Conservation (phyloP, 306 rosid genomes). For the Inga oerstediana region DNA sequence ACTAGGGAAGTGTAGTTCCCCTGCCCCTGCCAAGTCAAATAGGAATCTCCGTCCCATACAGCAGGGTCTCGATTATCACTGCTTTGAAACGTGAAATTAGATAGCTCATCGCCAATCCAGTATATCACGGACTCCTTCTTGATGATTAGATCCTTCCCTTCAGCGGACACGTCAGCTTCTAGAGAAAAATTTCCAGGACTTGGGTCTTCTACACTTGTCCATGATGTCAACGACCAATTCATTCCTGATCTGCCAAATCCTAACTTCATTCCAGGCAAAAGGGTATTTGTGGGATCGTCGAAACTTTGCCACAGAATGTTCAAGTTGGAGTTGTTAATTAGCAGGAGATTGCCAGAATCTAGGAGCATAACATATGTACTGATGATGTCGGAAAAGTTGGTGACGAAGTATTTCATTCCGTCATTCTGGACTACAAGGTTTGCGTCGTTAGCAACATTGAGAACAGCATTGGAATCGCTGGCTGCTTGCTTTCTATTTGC, state of each 20-base stretch:
- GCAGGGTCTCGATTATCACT: not conserved
- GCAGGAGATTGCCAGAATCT: conserved; percentile 36
- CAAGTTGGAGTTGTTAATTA: not conserved
- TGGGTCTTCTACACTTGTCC: conserved; percentile 13
- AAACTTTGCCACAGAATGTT: conserved; percentile 38
- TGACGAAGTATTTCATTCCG: not conserved
- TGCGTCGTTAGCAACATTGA: not conserved
- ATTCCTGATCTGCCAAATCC: not conserved
- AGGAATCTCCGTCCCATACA: not conserved
- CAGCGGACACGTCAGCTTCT: not conserved
- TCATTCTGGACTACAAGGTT: conserved; percentile 21
- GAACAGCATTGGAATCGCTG: not conserved
- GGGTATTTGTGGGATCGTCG: conserved; percentile 7
- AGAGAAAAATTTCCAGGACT: conserved; percentile 22
- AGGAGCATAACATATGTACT: conserved; percentile 7
- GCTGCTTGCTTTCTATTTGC: conserved; percentile 2
- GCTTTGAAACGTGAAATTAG: not conserved
- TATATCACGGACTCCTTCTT: not conserved
- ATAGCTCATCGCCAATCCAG: not conserved
- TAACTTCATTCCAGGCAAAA: conserved; percentile 25
- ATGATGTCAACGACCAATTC: conserved; percentile 4
- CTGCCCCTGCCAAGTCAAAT: not conserved
- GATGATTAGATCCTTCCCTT: not conserved
- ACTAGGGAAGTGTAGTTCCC: not conserved
- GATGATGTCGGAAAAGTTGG: not conserved